phyloP scores from a whole-genome alignment of 306 rosid species.

The Acacia melanoxylon region DNA sequence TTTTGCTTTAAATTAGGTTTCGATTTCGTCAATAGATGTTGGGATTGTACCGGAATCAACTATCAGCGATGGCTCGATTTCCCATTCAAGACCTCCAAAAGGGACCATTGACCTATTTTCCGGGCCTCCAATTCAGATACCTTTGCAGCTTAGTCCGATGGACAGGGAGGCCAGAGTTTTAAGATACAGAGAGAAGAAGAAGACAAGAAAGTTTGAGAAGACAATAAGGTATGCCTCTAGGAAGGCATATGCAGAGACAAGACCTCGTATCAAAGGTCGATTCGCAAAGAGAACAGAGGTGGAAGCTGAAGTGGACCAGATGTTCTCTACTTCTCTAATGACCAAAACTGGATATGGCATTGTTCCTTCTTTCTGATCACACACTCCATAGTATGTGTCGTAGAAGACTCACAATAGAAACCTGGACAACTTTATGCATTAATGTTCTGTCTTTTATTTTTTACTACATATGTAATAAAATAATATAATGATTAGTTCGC shows the following conservation, averaged over 20 bases:
- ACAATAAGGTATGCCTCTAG: slow-evolving; percentile 93
- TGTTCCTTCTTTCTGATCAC: slow-evolving; percentile 75
- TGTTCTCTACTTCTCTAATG: slow-evolving; percentile 67
- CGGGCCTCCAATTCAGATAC: slow-evolving; percentile 56
- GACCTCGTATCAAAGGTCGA: slow-evolving; percentile 93
- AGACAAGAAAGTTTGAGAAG: slow-evolving; percentile 88
- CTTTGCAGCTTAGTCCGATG: slow-evolving; percentile 68
- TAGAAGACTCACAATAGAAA: slow-evolving; percentile 11
- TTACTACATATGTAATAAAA: neutral
- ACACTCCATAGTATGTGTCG: slow-evolving; percentile 1
- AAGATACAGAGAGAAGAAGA: slow-evolving; percentile 89
- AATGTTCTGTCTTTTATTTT: slow-evolving; percentile 37
- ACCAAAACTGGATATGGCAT: slow-evolving; percentile 75
- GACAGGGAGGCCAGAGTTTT: slow-evolving; percentile 92
- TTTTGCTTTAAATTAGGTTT: slow-evolving; percentile 46
- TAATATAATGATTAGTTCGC: slow-evolving; percentile 35
- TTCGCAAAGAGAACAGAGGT: slow-evolving; percentile 75
- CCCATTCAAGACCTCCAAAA: slow-evolving; percentile 66
- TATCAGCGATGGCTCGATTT: slow-evolving; percentile 56
- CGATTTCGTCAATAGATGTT: slow-evolving; percentile 81
- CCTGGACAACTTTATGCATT: slow-evolving; percentile 27
- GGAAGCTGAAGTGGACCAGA: slow-evolving; percentile 76
- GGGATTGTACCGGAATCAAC: slow-evolving; percentile 88
- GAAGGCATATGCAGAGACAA: slow-evolving; percentile 95
- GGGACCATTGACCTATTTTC: slow-evolving; percentile 86